Evolutionary conservation across 768 basidiomycete genomes (phyloP), one percentile per base, ranked within the genome.

Genomic region (Mycena olivaceomarginata): DNA sequence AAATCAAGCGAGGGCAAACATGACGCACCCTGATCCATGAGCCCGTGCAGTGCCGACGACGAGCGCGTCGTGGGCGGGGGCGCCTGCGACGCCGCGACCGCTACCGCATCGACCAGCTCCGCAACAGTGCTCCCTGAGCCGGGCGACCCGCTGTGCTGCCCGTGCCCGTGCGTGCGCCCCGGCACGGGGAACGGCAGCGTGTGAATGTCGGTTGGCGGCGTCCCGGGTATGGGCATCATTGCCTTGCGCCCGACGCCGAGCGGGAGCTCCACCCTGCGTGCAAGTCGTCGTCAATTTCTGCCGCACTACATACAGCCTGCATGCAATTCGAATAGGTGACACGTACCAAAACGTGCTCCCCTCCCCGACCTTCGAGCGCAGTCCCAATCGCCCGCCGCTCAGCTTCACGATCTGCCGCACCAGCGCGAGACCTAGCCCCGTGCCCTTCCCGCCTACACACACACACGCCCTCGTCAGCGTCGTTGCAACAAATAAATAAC

Each of bases 291-390:
- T 72, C 48, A 59, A 25, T 2, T 15, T 45, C 13, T 60, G 1
- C 56, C 7, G 31, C 15, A 11, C 56, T 15, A n/a, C 20, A 18
- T 31, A 31, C 8, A 53, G 51, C n/a, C 43, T 45, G 43, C 43
- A 45, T 45, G 43, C 43, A 45, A 45, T 45, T 15, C 69, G 20
- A 11, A 6, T 22, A 37, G 37, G 37, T 0, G 9, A 87, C 88
- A 74, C 93, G n/a, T 91, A 91, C 94, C 94, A 95, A 85, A 95
- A 95, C 70, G 92, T 94, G 43, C 91, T 93, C n/a, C 94, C 94
- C 75, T 86, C 84, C 13, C 89, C 88, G 7, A 90, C 85, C 79
- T 90, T 89, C 16, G 86, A 88, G 57, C 82, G 84, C 64, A 90
- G 85, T 16, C 89, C 92, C 57, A 93, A 80, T 72, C 92, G 86